phyloP scores from a whole-genome alignment of 2,329 filamentous ascomycete species.

The Rhexocercosporidium sp. region DNA sequence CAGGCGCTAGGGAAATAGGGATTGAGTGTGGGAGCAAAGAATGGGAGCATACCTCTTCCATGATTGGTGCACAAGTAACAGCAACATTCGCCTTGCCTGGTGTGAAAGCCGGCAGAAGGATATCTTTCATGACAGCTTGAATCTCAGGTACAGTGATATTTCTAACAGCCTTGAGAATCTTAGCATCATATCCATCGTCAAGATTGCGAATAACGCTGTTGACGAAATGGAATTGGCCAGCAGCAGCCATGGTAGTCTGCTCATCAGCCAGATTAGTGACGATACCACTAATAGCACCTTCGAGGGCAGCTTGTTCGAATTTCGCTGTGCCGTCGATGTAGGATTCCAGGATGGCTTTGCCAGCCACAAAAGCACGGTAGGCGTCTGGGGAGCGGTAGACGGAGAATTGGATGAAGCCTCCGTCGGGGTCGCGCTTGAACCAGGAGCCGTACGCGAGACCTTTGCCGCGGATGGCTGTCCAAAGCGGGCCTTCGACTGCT shows the following conservation, averaged over 20 bases:
- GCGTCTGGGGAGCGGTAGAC: conserved; percentile 91
- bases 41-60: conserved; percentile 73
- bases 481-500: conserved; percentile 90
- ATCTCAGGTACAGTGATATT: conserved; percentile 79
- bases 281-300: conserved; percentile 89
- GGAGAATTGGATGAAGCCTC: conserved; percentile 80
- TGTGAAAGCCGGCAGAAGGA: conserved; percentile 81
- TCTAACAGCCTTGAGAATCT: conserved; percentile 77
- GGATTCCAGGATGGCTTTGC: conserved; percentile 74
- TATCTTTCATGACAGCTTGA: conserved; percentile 71
- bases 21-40: conserved; percentile 2
- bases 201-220: conserved; percentile 79
- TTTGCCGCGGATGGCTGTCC: conserved; percentile 90
- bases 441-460: conserved; percentile 89
- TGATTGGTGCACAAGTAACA: conserved; percentile 83
- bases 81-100: conserved; percentile 83
- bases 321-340: conserved; percentile 73
- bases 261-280: conserved; percentile 87
- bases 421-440: conserved; percentile 79
- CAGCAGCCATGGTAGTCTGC: conserved; percentile 81
- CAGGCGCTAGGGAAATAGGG: conserved; percentile 5
- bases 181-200: conserved; percentile 76
- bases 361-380: conserved; percentile 82
- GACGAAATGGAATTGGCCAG: conserved; percentile 83
- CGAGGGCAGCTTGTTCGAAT: conserved; percentile 73